These are phyloP conservation scores for Cryptosporidium xiaoi DNA, from an alignment of 169 alveolate genomes.

Conservation along the genomic window DNA sequence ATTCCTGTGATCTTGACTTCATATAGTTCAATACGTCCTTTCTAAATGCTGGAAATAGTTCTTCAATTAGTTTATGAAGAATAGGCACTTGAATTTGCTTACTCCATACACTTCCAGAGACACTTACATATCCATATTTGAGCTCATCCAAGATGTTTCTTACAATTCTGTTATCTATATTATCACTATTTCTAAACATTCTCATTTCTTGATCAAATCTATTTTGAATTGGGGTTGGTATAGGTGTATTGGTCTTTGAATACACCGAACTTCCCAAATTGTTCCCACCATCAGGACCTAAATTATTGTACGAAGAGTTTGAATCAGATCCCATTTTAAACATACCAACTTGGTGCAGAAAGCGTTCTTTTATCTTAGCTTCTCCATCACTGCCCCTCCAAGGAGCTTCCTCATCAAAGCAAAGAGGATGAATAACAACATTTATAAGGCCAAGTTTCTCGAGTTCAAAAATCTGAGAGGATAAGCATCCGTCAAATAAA, in stretches of 20 bases:
- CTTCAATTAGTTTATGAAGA: constrained; percentile 48
- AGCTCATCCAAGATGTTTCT: constrained; percentile 51
- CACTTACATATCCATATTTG: constrained; percentile 64
- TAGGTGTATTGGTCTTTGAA: constrained; percentile 5
- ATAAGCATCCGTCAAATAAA: constrained; percentile 58
- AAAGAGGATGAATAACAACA: constrained; percentile 51
- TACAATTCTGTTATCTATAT: constrained; percentile 56
- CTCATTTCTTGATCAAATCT: constrained; percentile 70
- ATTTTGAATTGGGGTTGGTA: constrained; percentile 43
- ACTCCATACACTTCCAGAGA: constrained; percentile 69
- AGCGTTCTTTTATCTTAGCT: constrained; percentile 52
- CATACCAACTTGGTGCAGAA: constrained; percentile 55
- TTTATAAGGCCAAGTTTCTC: constrained; percentile 64
- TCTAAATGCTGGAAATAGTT: constrained; percentile 57
- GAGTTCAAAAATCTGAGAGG: constrained; percentile 47
- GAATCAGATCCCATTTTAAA: constrained; percentile 23
- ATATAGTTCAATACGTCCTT: constrained; percentile 14
- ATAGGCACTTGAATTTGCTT: constrained; percentile 52
- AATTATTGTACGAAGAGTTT: neutral
- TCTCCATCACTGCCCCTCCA: constrained; percentile 74
- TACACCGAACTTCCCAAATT: too few relatives aligned
- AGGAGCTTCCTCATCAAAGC: constrained; percentile 64
- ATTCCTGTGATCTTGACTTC: constrained; percentile 53
- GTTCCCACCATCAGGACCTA: neutral
- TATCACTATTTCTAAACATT: constrained; percentile 51